A percentile compares a stretch with the other conserved stretches of the same genome.
phyloP scores from a whole-genome alignment of 2,329 filamentous ascomycete genomes.

The Cladobotryum mycophilum region DNA sequence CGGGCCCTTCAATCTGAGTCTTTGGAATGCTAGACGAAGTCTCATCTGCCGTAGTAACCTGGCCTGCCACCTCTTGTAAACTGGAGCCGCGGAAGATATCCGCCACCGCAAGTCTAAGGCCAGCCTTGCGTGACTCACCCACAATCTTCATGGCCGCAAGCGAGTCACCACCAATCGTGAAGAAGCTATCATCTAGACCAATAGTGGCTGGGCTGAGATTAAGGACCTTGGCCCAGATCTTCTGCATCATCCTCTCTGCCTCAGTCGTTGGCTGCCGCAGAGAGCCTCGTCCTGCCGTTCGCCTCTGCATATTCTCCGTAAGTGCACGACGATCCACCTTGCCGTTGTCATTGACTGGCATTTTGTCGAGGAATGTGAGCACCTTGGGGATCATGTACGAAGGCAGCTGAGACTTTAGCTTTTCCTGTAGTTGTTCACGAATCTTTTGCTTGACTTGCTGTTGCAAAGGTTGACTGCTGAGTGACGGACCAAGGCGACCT shows the following conservation, averaged over 20 bases:
- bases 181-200: no score
- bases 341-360: slow-evolving; percentile 17
- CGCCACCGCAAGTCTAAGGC: no score
- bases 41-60: no score
- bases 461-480: no score
- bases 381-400: slow-evolving; percentile 16
- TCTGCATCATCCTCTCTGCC: background rate
- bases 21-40: no score
- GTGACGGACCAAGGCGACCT: no score
- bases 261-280: background rate
- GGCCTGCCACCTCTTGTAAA: no score
- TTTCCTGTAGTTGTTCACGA: background rate
- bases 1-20: slow-evolving; percentile 11
- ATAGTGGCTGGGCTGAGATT: background rate
- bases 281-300: background rate
- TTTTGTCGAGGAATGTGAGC: slow-evolving; percentile 12
- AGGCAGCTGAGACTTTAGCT: slow-evolving; percentile 11
- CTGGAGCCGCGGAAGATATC: no score
- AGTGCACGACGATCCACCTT: slow-evolving; percentile 15
- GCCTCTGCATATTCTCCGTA: background rate
- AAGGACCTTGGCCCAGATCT: background rate
- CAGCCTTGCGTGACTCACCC: no score
- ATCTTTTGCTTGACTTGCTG: background rate
- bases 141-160: no score
- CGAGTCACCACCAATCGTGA: no score